Base-by-base conservation (phyloP, 306 rosid genomes). In the Castanea sativa region DNA sequence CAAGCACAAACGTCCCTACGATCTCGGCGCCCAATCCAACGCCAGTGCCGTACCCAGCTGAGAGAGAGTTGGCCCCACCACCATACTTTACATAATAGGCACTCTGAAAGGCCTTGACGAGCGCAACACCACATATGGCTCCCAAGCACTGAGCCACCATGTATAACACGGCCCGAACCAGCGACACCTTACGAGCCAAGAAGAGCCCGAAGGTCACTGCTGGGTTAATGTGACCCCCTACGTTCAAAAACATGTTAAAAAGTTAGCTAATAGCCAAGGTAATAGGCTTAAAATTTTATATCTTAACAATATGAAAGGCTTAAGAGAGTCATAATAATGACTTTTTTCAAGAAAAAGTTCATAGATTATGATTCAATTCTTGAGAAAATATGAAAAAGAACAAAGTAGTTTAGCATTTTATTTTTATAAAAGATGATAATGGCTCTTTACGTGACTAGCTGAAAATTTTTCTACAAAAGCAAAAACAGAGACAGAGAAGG, bases 171-270 rank as follows among this genome's bases (percentile, higher is more conserved):
- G 99, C 99, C 75, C 97, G 81, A 9, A 85, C 74, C 85, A 89
- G 56, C 5, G 99, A 94, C 84, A 94, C 95, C 88, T 94, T 94
- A 5, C 99, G 89, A n/a, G 97, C 99, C 93, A 94, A 84, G 32
- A 87, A 79, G 55, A 94, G 87, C 91, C 99, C 99, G 65, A 94
- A 91, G 35, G 98, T 94, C 85, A 92, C 98, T 4, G 98, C 98
- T 73, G 98, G 98, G 86, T 94, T 94, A 41, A 94, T 94, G 83
- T 94, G 99, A n/a, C 99, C 99, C 52, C 99, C 99, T 92, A 86
- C 78, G 61, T 16, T 16, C 4, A 15, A 73, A 29, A 13, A 11
- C 16, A 49, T 12, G 15, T 49, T 49, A 49, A 1, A 10, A 12
- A 49, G 53, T 49, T 49, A 49, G 53, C 53, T 63, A 63, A 63